A percentile compares a stretch with the other conserved stretches of the same genome.
phyloP scores from a whole-genome alignment of 164 flowering plant genomes.

The Magnolia sinica region DNA sequence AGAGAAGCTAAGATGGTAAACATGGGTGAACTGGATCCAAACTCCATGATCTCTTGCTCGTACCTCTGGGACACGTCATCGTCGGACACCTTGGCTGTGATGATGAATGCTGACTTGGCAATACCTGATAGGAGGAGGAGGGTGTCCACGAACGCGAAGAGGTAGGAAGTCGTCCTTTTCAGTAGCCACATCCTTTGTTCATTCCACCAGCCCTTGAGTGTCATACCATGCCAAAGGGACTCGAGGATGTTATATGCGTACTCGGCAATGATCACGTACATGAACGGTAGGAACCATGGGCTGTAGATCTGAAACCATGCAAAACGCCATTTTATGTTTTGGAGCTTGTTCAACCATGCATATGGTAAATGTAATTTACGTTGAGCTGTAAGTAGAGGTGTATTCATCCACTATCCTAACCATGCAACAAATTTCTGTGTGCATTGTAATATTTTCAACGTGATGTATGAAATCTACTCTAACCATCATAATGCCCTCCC shows the following conservation, averaged over 20 bases:
- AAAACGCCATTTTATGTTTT: not conserved
- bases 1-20: conserved; percentile 25
- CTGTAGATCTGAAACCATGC: conserved; percentile 44
- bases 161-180: conserved; percentile 21
- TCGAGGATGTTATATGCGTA: conserved; percentile 38
- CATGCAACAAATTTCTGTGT: no score
- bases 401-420: no score
- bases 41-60: conserved; percentile 30
- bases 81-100: conserved; percentile 27
- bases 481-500: no score
- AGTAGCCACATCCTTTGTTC: conserved; percentile 23
- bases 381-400: no score
- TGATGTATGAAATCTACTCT: no score
- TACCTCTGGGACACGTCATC: conserved; percentile 24
- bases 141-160: conserved; percentile 20
- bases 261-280: conserved; percentile 24
- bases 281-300: conserved; percentile 61
- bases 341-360: not conserved
- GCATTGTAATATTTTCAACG: no score
- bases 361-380: not conserved
- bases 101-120: conserved; percentile 13
- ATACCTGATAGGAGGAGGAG: conserved; percentile 20
- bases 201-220: conserved; percentile 34
- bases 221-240: conserved; percentile 40
- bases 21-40: conserved; percentile 30